Base-by-base conservation (phyloP, 2,329 filamentous ascomycete genomes). In the Aspergillus sp. region DNA sequence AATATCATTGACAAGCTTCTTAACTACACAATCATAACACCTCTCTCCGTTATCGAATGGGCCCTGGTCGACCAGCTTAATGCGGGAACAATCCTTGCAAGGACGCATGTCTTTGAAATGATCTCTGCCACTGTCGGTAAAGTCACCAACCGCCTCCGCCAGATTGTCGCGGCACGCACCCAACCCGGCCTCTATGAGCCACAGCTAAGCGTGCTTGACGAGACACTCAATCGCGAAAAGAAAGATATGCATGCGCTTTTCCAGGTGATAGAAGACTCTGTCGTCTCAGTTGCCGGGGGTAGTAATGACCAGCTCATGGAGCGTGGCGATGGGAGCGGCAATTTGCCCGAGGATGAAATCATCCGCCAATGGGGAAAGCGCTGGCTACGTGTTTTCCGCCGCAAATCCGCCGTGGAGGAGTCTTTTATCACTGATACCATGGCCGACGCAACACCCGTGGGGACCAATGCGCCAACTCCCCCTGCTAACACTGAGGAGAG, bases 1-100 rank as follows among this genome's bases (percentile, higher is more conserved):
- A 90, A 90, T 66, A 96, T 99, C 67, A 84, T 98, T 58, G 93
- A 98, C 80, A 98, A 98, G 76, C 84, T 99, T 5, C 87, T 99
- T 66, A 99, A 98, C 78, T 99, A 97, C 78, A 93, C 90, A 13
- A 96, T 99, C 66, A 82, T 99, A 37, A 92, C 89, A 8, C 95
- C 95, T 0, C 80, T 87, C 57, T 88, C 88, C 15, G 92, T 99
- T 27, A 84, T 97, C 48, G 88, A 96, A 69, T 99, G 95, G 95
- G 91, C 91, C 0, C 82, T 99, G 12, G 81, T 86, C 33, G 86
- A 91, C 61, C 80, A 81, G 61, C 76, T 87, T 54, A 78, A 84
- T 19, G 84, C 86, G 2, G 89, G 89, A 49, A 82, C 84, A 44
- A 83, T 84, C 3, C 84, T 99, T 12, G 85, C 89, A 11, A 84